Evolutionary conservation across 768 basidiomycete species (phyloP).

Genomic region (Russula abietina): DNA sequence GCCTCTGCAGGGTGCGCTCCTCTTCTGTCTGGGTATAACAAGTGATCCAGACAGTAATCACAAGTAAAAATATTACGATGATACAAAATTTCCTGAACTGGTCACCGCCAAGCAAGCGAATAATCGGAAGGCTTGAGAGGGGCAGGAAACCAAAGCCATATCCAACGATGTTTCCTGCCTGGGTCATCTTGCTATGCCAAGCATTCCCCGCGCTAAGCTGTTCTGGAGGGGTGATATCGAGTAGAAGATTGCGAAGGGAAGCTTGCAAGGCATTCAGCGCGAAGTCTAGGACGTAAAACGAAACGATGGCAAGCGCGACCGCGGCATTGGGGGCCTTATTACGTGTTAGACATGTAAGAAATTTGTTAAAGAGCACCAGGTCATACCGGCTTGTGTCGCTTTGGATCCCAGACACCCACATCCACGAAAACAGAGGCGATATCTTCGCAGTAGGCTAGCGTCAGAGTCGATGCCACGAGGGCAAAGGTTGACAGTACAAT

Average conservation of each 20-base stretch:
- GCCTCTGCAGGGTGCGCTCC: conserved; percentile 44
- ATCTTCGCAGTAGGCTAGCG: conserved; percentile 76
- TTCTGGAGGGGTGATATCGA: conserved; percentile 83
- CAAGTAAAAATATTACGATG: conserved; percentile 72
- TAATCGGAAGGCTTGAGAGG: conserved; percentile 69
- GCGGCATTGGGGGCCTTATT: conserved; percentile 59
- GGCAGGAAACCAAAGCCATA: conserved; percentile 91
- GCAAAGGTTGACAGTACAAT: conserved; percentile 81
- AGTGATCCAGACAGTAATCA: conserved; percentile 79
- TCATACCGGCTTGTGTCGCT: conserved; percentile 50
- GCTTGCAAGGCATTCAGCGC: conserved; percentile 95
- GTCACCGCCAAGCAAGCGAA: conserved; percentile 76
- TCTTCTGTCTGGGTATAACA: conserved; percentile 82
- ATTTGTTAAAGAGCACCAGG: conserved; percentile 1
- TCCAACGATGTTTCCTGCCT: conserved; percentile 95
- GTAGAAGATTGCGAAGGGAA: conserved; percentile 85
- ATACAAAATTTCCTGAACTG: conserved; percentile 98
- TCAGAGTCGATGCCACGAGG: conserved; percentile 69
- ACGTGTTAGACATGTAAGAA: conserved; percentile 7
- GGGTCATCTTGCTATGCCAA: conserved; percentile 95
- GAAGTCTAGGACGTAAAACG: conserved; percentile 94
- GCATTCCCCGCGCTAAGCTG: conserved; percentile 94
- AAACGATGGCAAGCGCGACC: conserved; percentile 79
- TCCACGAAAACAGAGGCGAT: conserved; percentile 73
- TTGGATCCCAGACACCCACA: conserved; percentile 84